Conservation (phyloP, 2,329 filamentous ascomycete genomes). For the Verticillium alfalfae region DNA sequence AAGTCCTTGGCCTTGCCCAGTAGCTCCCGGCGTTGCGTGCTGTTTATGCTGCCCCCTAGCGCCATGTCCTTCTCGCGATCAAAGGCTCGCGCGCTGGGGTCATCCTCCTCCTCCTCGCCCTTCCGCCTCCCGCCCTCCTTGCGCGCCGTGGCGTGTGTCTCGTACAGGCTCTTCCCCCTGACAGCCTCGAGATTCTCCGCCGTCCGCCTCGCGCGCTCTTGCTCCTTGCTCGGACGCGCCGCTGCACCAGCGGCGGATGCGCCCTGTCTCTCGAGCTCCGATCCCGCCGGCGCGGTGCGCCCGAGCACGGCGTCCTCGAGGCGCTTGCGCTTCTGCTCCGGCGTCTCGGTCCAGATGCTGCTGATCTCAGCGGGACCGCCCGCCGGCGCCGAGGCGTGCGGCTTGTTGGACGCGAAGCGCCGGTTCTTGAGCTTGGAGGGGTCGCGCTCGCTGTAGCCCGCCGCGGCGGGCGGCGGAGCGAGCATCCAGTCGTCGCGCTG, state of each 20-base stretch:
- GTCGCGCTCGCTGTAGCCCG: constrained; percentile 60
- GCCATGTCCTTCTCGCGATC: constrained; percentile 94
- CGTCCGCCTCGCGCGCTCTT: constrained; percentile 44
- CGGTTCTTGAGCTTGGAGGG: constrained; percentile 77
- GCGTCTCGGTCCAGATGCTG: constrained; percentile 86
- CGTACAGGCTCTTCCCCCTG: constrained; percentile 53
- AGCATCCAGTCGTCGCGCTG: constrained; percentile 86
- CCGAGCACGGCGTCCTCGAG: constrained; percentile 80
- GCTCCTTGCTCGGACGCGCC: constrained; percentile 40
- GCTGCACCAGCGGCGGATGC: constrained; percentile 32
- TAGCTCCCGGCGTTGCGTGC: constrained; percentile 71
- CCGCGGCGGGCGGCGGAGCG: constrained; percentile 58
- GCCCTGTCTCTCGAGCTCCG: constrained; percentile 26
- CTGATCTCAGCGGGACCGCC: constrained; percentile 43
- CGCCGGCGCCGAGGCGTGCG: constrained; percentile 21
- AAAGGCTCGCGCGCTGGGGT: constrained; percentile 84
- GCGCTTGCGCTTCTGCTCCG: constrained; percentile 77
- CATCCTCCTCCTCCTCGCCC: constrained; percentile 68
- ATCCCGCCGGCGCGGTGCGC: constrained; percentile 42
- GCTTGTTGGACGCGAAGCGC: constrained; percentile 68
- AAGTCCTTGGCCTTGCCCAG: constrained; percentile 77
- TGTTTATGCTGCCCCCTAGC: constrained; percentile 63
- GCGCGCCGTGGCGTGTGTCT: constrained; percentile 44
- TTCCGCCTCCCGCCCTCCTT: constrained; percentile 16
- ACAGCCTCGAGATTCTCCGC: constrained; percentile 45